phyloP scores from a whole-genome alignment of 192 early-diverging fungal genomes.

The Umbelopsis ramanniana region DNA sequence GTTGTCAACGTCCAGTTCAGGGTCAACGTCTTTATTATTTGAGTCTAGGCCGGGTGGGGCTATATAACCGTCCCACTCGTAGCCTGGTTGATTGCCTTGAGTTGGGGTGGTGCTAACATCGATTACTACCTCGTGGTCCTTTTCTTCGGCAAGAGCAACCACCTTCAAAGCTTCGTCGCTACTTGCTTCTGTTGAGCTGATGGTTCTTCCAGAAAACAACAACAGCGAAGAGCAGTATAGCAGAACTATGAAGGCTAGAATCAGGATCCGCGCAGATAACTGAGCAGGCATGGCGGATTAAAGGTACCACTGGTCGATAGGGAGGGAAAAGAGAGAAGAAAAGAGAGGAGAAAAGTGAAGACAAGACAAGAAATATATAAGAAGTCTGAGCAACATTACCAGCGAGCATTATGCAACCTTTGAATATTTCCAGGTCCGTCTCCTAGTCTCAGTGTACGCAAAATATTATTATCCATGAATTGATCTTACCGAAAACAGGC shows the following conservation, averaged over 20 bases:
- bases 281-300: not conserved
- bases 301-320: not conserved
- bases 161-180: constrained; percentile 8
- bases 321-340: not conserved
- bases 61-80: not conserved
- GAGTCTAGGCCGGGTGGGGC: not conserved
- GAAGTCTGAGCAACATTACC: no score
- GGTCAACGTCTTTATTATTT: not conserved
- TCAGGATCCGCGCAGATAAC: constrained; percentile 1
- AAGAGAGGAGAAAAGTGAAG: not conserved
- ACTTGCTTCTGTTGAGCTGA: not conserved
- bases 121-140: constrained; percentile 4
- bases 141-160: constrained; percentile 16
- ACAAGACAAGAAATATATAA: no score
- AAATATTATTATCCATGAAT: not conserved
- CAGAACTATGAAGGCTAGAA: constrained; percentile 7
- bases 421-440: not conserved
- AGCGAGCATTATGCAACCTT: not conserved
- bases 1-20: not conserved
- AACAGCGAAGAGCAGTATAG: constrained; percentile 12
- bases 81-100: not conserved
- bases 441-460: not conserved
- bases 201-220: constrained; percentile 12
- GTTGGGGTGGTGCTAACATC: not conserved
- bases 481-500: constrained; percentile 15